Conservation (phyloP, 768 basidiomycete species). For the Scleroderma citrinum region DNA sequence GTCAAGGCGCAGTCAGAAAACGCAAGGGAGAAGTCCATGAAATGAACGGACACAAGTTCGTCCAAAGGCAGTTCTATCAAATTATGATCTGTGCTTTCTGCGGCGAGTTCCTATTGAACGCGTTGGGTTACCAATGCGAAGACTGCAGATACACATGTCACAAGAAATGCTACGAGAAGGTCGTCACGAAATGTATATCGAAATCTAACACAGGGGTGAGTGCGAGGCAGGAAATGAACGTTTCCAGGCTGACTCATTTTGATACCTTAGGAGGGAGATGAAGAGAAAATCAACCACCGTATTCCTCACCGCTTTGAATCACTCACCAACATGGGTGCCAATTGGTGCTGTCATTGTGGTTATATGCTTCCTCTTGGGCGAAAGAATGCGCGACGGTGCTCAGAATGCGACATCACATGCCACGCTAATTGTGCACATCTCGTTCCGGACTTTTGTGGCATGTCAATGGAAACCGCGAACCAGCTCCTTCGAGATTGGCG, state of each 20-base stretch:
- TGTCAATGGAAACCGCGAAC: constrained; percentile 99
- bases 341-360: constrained; percentile 99
- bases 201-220: constrained; percentile 91
- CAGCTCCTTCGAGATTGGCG: constrained; percentile 85
- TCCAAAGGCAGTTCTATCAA: constrained; percentile 96
- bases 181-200: constrained; percentile 98
- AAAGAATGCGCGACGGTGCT: constrained; percentile 93
- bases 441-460: constrained; percentile 98
- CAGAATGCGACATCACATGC: constrained; percentile 94
- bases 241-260: constrained; percentile 2
- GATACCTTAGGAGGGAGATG: constrained; percentile 75
- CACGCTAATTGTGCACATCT: constrained; percentile 97
- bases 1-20: constrained; percentile 96
- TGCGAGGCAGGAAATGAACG: constrained; percentile 10
- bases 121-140: constrained; percentile 97
- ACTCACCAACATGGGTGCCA: constrained; percentile 93
- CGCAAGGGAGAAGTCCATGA: constrained; percentile 98
- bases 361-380: constrained; percentile 96
- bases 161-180: constrained; percentile 98
- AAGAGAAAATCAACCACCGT: constrained; percentile 98
- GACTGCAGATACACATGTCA: constrained; percentile 99
- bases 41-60: constrained; percentile 99
- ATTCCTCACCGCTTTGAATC: constrained; percentile 98
- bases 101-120: constrained; percentile 95
- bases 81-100: constrained; percentile 98